Conservation (phyloP, 345 rosid species). For the Odontarrhena argentea region DNA sequence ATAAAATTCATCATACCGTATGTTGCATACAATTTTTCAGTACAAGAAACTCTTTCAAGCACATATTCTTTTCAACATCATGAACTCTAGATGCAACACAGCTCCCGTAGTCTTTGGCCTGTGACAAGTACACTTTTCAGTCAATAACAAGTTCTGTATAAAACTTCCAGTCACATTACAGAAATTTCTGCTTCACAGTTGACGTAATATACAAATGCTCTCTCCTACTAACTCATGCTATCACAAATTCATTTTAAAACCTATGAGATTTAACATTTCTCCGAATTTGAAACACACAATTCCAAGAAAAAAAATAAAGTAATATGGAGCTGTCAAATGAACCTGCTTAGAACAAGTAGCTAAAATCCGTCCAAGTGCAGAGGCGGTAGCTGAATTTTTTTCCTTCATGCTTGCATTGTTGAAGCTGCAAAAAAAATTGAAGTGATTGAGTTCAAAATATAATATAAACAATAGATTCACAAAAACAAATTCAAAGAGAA, state of each 20-base stretch:
- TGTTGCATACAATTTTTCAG: constrained; percentile 88
- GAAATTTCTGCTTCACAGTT: background rate
- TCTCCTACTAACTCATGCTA: constrained; percentile 9
- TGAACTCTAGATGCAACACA: constrained; percentile 90
- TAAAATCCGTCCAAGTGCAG: constrained; percentile 70
- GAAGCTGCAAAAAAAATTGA: constrained; percentile 16
- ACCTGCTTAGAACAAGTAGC: constrained; percentile 85
- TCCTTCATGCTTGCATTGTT: constrained; percentile 75
- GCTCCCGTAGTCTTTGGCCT: constrained; percentile 90
- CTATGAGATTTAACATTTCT: background rate
- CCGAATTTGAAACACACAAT: background rate
- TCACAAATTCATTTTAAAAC: background rate
- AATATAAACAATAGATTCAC: constrained; percentile 16
- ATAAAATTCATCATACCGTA: constrained; percentile 55
- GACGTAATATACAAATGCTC: background rate
- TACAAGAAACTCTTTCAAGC: constrained; percentile 87
- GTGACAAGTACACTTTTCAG: constrained; percentile 29
- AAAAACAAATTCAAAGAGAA: background rate
- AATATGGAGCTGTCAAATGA: constrained; percentile 29
- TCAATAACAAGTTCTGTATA: constrained; percentile 21
- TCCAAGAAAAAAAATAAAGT: background rate
- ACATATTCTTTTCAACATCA: constrained; percentile 78
- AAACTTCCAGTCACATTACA: constrained; percentile 15
- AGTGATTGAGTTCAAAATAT: background rate
- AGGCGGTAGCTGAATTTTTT: constrained; percentile 56